These are phyloP conservation scores for Pythium brassicae DNA, from an alignment of 352 stramenopile genomes.

Conservation along the genomic window DNA sequence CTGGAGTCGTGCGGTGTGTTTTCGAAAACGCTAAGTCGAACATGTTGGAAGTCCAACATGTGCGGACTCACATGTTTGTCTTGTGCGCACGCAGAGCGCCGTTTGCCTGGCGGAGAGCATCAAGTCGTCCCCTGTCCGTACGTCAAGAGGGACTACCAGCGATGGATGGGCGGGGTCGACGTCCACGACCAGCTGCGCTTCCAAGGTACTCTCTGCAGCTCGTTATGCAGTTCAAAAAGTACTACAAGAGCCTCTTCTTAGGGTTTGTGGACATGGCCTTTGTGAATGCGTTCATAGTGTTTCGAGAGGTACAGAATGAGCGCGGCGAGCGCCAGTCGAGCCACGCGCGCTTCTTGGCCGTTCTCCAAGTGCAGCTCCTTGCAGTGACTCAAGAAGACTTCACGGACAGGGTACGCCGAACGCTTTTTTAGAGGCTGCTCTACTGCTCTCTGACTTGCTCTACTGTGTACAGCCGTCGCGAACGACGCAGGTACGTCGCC, in stretches of 20 bases:
- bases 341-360: neutral
- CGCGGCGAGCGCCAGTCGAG: neutral
- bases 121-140: neutral
- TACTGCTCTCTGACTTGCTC: too few species aligned
- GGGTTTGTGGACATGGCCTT: neutral
- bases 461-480: too few species aligned
- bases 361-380: neutral
- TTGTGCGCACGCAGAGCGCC: neutral
- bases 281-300: neutral
- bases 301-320: neutral
- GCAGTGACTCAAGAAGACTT: neutral
- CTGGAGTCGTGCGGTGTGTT: neutral
- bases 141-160: neutral
- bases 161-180: constrained; percentile 3
- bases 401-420: neutral
- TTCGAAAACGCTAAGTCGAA: neutral
- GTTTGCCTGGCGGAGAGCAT: neutral
- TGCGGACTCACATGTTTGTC: neutral
- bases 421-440: too few species aligned
- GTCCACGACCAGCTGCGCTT: neutral
- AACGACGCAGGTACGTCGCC: neutral
- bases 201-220: neutral
- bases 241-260: neutral
- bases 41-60: neutral
- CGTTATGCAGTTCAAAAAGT: neutral